Evolutionary conservation across 805 yeast species (phyloP).

Genomic region (Saccharomyces mikatae): DNA sequence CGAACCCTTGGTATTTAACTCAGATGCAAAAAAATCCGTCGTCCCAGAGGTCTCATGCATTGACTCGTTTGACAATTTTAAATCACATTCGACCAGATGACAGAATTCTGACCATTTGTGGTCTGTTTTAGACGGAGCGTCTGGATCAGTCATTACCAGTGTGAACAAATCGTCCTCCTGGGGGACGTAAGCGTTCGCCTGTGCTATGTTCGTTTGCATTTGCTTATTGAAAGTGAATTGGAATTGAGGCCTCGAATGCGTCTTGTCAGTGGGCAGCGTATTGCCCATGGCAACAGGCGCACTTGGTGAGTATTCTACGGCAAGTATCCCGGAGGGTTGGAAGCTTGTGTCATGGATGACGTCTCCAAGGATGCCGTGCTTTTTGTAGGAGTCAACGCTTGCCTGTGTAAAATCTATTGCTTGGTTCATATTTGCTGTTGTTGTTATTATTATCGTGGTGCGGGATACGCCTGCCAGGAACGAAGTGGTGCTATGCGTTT

Average conservation of each 20-base stretch:
- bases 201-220: slow-evolving; percentile 15
- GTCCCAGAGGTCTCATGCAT: slow-evolving; percentile 5
- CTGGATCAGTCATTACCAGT: slow-evolving; percentile 82
- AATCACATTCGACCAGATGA: slow-evolving; percentile 59
- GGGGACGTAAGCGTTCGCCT: neutral
- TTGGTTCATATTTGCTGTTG: slow-evolving; percentile 5
- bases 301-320: slow-evolving; percentile 22
- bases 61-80: slow-evolving; percentile 11
- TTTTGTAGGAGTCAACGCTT: slow-evolving; percentile 18
- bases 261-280: slow-evolving; percentile 51
- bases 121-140: slow-evolving; percentile 80
- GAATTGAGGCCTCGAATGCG: slow-evolving; percentile 60
- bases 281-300: slow-evolving; percentile 67
- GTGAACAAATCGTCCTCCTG: slow-evolving; percentile 44
- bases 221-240: slow-evolving; percentile 51
- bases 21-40: neutral
- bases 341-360: slow-evolving; percentile 14
- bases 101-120: slow-evolving; percentile 83
- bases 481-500: neutral
- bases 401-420: slow-evolving; percentile 14
- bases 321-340: slow-evolving; percentile 20
- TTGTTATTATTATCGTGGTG: neutral
- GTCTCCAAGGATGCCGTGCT: slow-evolving; percentile 25
- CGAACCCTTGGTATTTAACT: slow-evolving; percentile 36
- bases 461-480: neutral